Percentiles rank a stretch among this genome's conserved stretches.
These are phyloP conservation scores for Aaosphaeria arxii DNA, from an alignment of 2,329 filamentous ascomycete genomes.

Conservation along the genomic window DNA sequence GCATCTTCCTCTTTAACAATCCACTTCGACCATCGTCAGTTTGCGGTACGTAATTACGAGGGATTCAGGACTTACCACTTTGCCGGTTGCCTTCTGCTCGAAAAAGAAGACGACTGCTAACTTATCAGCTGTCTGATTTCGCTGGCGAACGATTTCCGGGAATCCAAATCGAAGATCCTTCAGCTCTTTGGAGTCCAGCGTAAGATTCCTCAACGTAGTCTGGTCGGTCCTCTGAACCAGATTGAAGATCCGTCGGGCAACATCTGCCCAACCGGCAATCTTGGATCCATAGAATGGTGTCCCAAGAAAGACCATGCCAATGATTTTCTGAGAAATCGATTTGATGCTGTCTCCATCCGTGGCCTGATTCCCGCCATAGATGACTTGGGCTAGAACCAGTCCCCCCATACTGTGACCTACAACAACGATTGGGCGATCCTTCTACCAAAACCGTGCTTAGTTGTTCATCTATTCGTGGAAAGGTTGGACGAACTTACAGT, in stretches of 20 bases:
- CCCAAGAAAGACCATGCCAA: conserved; percentile 5
- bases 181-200: conserved; percentile 5
- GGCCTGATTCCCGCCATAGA: too few relatives aligned
- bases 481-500: too few relatives aligned
- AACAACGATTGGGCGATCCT: too few relatives aligned
- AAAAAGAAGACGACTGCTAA: conserved; percentile 7
- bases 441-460: too few relatives aligned
- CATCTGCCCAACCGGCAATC: conserved; percentile 3
- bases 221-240: conserved; percentile 4
- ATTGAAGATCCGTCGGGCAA: conserved; percentile 3
- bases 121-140: conserved; percentile 6
- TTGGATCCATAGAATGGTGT: conserved; percentile 5
- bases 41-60: not conserved
- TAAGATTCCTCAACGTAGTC: conserved; percentile 6
- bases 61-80: conserved; percentile 3
- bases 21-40: conserved; percentile 2
- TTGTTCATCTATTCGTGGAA: too few relatives aligned
- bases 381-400: too few relatives aligned
- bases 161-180: conserved; percentile 7
- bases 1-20: conserved; percentile 8
- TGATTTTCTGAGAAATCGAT: conserved; percentile 3
- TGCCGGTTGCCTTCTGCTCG: conserved; percentile 7
- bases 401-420: too few relatives aligned
- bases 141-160: conserved; percentile 5
- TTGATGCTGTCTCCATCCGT: not conserved